Percentiles rank a stretch among this genome's conserved stretches.
phyloP scores from a whole-genome alignment of 1,284 basidiomycete species.

The Cutaneotrichosporon arboriforme region DNA sequence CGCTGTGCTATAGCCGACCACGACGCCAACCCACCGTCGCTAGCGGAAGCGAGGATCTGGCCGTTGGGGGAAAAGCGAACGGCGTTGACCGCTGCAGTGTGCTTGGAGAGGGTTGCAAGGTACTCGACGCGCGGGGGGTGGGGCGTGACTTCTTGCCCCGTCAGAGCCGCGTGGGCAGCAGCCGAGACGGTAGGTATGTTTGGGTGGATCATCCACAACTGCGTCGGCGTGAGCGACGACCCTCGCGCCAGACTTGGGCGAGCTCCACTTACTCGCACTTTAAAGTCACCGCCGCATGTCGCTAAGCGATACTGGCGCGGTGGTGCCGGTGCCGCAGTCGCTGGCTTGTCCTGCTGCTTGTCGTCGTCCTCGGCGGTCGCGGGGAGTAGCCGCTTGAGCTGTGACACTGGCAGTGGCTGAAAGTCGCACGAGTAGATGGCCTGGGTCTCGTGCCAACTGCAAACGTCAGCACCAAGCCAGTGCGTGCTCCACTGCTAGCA shows the following conservation, averaged over 20 bases:
- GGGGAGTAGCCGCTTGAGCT: constrained; percentile 49
- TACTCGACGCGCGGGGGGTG: constrained; percentile 91
- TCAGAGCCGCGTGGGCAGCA: constrained; percentile 55
- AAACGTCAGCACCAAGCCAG: neutral
- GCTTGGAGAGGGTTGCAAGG: constrained; percentile 84
- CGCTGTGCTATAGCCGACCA: neutral
- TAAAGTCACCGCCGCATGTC: constrained; percentile 94
- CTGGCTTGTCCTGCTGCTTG: constrained; percentile 17
- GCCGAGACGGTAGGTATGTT: constrained; percentile 63
- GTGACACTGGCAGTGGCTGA: constrained; percentile 58
- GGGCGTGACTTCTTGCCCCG: constrained; percentile 48
- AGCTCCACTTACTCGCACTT: constrained; percentile 71
- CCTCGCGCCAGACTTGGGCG: neutral
- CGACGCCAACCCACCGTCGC: constrained; percentile 65
- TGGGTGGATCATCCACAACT: constrained; percentile 94
- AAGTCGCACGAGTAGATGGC: constrained; percentile 94
- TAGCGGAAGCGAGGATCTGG: constrained; percentile 86
- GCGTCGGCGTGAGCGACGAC: constrained; percentile 6
- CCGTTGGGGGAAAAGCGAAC: constrained; percentile 94
- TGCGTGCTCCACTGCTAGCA: no score
- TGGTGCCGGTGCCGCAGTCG: constrained; percentile 39
- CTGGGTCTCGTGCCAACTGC: constrained; percentile 78
- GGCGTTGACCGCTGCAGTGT: constrained; percentile 93
- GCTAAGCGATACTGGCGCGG: constrained; percentile 73
- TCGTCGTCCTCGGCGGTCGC: constrained; percentile 31